Conservation (phyloP, 306 rosid species). For the Castanopsis chinensis region DNA sequence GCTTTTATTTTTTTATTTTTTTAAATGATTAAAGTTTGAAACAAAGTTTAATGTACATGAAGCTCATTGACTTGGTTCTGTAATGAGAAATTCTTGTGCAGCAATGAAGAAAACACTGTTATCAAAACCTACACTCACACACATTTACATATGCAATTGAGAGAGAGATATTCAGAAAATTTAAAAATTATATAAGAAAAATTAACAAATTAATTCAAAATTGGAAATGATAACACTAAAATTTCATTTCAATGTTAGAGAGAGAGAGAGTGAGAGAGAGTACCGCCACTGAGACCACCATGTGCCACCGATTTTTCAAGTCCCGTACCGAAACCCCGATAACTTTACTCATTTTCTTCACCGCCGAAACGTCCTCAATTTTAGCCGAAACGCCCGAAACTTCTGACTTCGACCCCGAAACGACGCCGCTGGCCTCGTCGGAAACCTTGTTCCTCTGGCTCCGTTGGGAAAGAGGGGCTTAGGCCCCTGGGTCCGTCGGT, state of each 20-base stretch:
- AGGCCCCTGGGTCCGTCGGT: too few species aligned
- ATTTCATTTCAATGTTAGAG: background rate
- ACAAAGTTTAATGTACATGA: slow-evolving; percentile 43
- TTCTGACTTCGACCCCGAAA: slow-evolving; percentile 20
- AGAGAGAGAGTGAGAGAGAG: slow-evolving; percentile 12
- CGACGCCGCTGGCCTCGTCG: background rate
- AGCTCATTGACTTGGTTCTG: slow-evolving; percentile 51
- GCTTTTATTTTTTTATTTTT: too few species aligned
- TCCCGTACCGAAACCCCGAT: background rate
- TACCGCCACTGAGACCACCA: slow-evolving; percentile 35
- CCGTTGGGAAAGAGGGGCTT: too few species aligned
- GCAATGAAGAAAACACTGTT: slow-evolving; percentile 41
- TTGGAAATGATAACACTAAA: background rate
- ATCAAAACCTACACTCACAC: slow-evolving; percentile 48
- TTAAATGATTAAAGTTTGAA: background rate
- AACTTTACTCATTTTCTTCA: slow-evolving; percentile 24
- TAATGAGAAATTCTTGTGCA: slow-evolving; percentile 52
- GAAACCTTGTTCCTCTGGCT: background rate
- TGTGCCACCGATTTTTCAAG: slow-evolving; percentile 36
- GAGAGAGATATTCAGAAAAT: background rate
- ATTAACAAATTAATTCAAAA: too few species aligned
- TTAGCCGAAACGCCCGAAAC: slow-evolving; percentile 13
- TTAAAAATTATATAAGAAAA: too few species aligned
- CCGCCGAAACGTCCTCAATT: background rate
- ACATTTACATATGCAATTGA: background rate